Evolutionary conservation across 1,284 basidiomycete species (phyloP).

Genomic region (Ceratobasidium sp.): DNA sequence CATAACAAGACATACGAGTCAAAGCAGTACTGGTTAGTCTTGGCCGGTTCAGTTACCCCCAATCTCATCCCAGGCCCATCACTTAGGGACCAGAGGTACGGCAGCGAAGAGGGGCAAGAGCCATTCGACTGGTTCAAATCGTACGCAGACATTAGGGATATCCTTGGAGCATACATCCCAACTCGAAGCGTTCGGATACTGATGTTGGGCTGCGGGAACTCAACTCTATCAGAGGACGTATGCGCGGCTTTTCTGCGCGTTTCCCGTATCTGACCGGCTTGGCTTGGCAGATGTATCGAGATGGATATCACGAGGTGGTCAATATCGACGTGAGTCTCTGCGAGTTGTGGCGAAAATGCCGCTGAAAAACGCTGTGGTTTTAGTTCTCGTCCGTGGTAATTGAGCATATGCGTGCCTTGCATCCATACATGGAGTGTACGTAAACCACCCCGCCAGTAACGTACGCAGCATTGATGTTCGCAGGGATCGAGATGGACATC

Average conservation of each 20-base stretch:
- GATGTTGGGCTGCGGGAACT: slow-evolving; percentile 93
- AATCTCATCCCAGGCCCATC: not conserved
- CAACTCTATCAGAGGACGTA: slow-evolving; percentile 76
- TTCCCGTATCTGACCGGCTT: not conserved
- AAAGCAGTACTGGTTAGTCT: slow-evolving; percentile 27
- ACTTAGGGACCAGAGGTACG: slow-evolving; percentile 28
- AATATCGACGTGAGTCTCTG: slow-evolving; percentile 76
- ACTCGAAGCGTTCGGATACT: slow-evolving; percentile 70
- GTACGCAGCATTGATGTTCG: not conserved
- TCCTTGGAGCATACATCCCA: slow-evolving; percentile 68
- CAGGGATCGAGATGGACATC: slow-evolving; percentile 90
- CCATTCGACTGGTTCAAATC: slow-evolving; percentile 89
- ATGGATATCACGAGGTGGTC: slow-evolving; percentile 83
- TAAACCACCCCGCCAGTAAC: slow-evolving; percentile 10
- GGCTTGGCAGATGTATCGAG: slow-evolving; percentile 81
- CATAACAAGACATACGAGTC: slow-evolving; percentile 26
- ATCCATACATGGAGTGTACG: slow-evolving; percentile 83
- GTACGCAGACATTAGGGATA: slow-evolving; percentile 67
- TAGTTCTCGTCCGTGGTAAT: slow-evolving; percentile 85
- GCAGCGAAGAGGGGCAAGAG: slow-evolving; percentile 20
- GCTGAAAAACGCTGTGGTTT: not conserved
- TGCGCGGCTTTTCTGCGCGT: slow-evolving; percentile 43
- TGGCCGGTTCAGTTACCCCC: not conserved
- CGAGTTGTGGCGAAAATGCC: slow-evolving; percentile 8
- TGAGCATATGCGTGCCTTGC: slow-evolving; percentile 75